These are phyloP conservation scores for Beauveria bassiana DNA, from an alignment of 2,329 filamentous ascomycete genomes.

Conservation along the genomic window DNA sequence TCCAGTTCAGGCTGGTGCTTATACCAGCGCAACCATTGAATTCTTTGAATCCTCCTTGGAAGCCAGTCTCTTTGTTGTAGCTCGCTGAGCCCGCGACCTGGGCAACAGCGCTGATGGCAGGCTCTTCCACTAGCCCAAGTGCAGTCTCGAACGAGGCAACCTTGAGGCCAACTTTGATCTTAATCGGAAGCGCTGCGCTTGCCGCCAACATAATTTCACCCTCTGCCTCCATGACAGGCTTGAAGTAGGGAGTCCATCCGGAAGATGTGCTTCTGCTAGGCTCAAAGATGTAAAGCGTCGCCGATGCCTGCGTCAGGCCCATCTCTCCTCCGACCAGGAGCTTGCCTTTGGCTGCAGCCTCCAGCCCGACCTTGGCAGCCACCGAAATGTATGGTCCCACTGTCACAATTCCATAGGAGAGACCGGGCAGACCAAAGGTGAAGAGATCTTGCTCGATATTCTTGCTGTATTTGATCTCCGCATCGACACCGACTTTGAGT, in stretches of 20 bases:
- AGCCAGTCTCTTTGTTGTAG: slow-evolving; percentile 4
- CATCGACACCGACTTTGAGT: slow-evolving; percentile 25
- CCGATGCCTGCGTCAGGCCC: slow-evolving; percentile 19
- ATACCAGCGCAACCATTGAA: slow-evolving; percentile 21
- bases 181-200: slow-evolving; percentile 21
- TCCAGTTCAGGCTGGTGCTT: slow-evolving; percentile 20
- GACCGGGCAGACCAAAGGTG: slow-evolving; percentile 18
- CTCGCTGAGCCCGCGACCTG: slow-evolving; percentile 15
- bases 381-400: slow-evolving; percentile 20
- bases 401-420: slow-evolving; percentile 20
- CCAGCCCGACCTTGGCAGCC: slow-evolving; percentile 17
- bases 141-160: slow-evolving; percentile 17
- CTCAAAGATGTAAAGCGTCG: slow-evolving; percentile 19
- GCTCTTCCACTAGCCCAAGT: slow-evolving; percentile 20
- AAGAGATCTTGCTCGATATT: slow-evolving; percentile 18
- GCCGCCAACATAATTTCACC: slow-evolving; percentile 21
- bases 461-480: slow-evolving; percentile 17
- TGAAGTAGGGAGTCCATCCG: slow-evolving; percentile 22
- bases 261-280: slow-evolving; percentile 13
- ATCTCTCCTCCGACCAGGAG: slow-evolving; percentile 24
- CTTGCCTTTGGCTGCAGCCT: slow-evolving; percentile 18
- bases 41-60: slow-evolving; percentile 16
- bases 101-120: slow-evolving; percentile 20
- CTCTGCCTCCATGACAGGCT: slow-evolving; percentile 21
- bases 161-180: slow-evolving; percentile 19